Percentiles rank a stretch among this genome's conserved stretches.
Evolutionary conservation across 2,329 filamentous ascomycete genomes (phyloP).

Genomic region (Verticillium longisporum): DNA sequence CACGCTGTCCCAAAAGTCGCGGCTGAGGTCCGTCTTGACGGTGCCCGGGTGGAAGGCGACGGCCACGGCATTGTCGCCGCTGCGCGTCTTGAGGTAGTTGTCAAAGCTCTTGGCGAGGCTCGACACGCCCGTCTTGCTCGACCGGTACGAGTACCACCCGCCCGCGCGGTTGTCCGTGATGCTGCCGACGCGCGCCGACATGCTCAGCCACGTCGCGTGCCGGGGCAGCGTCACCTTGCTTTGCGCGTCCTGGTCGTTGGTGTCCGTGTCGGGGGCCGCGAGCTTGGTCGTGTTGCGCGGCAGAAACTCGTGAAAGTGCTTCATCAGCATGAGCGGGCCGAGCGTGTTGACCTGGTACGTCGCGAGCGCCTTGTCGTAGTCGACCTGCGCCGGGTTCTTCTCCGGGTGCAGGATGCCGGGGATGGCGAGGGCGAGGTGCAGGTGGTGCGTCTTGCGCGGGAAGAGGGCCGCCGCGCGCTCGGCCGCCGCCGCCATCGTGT

Average conservation of each 20-base stretch:
- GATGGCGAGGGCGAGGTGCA: slow-evolving; percentile 63
- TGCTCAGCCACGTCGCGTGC: slow-evolving; percentile 62
- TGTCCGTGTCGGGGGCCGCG: too few species aligned
- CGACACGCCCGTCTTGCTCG: slow-evolving; percentile 68
- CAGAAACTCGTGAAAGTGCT: slow-evolving; percentile 65
- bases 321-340: slow-evolving; percentile 68
- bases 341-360: slow-evolving; percentile 70
- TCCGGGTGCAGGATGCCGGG: slow-evolving; percentile 68
- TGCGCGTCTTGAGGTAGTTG: slow-evolving; percentile 50
- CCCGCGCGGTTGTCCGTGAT: slow-evolving; percentile 66
- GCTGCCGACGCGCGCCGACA: slow-evolving; percentile 72
- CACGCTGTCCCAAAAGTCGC: slow-evolving; percentile 64
- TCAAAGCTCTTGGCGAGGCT: slow-evolving; percentile 67
- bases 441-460: slow-evolving; percentile 42
- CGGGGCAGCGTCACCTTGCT: slow-evolving; percentile 34
- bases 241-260: too few species aligned
- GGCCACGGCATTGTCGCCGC: slow-evolving; percentile 57
- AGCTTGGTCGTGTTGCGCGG: slow-evolving; percentile 48
- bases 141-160: slow-evolving; percentile 78
- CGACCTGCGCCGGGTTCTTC: slow-evolving; percentile 60
- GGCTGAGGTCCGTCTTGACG: slow-evolving; percentile 67
- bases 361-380: slow-evolving; percentile 51
- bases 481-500: slow-evolving; percentile 51
- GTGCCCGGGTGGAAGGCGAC: slow-evolving; percentile 75
- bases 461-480: slow-evolving; percentile 43